phyloP scores from a whole-genome alignment of 345 rosid species.

The Physaria fendleri region DNA sequence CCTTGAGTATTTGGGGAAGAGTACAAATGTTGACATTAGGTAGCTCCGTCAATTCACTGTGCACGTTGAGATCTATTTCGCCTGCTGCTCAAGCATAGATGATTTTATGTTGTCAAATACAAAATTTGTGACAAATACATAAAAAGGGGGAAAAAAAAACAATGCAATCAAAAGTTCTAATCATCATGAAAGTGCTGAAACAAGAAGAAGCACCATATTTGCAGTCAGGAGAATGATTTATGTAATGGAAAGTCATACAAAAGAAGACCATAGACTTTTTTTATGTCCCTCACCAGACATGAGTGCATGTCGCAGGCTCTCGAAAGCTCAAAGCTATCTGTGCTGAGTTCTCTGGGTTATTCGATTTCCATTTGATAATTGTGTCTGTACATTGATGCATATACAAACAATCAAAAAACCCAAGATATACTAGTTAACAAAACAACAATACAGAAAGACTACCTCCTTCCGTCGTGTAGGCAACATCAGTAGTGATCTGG shows the following conservation, averaged over 20 bases:
- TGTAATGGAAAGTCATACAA: background rate
- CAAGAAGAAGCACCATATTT: slow-evolving; percentile 1
- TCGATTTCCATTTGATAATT: slow-evolving; percentile 99
- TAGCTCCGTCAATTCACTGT: slow-evolving; percentile 66
- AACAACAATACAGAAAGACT: slow-evolving; percentile 10
- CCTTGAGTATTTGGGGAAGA: slow-evolving; percentile 80
- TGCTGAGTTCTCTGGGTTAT: slow-evolving; percentile 65
- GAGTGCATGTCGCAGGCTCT: slow-evolving; percentile 75
- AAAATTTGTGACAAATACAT: background rate
- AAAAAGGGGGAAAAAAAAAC: background rate
- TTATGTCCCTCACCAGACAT: slow-evolving; percentile 43
- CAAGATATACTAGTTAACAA: background rate
- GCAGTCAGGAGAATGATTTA: slow-evolving; percentile 7
- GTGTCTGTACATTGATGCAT: slow-evolving; percentile 44
- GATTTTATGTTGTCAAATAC: slow-evolving; percentile 2
- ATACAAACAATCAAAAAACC: slow-evolving; percentile 1
- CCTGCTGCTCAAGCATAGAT: slow-evolving; percentile 39
- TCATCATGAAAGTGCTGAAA: background rate
- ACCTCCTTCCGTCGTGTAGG: slow-evolving; percentile 93
- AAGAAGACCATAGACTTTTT: background rate
- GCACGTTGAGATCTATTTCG: slow-evolving; percentile 55
- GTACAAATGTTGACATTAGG: slow-evolving; percentile 71
- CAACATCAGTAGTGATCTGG: slow-evolving; percentile 67
- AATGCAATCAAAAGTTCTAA: slow-evolving; percentile 8
- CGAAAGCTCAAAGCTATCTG: slow-evolving; percentile 90